These are phyloP conservation scores for Hsuehochloa calcarea DNA, from an alignment of 176 grass and related monocot species.

Conservation along the genomic window DNA sequence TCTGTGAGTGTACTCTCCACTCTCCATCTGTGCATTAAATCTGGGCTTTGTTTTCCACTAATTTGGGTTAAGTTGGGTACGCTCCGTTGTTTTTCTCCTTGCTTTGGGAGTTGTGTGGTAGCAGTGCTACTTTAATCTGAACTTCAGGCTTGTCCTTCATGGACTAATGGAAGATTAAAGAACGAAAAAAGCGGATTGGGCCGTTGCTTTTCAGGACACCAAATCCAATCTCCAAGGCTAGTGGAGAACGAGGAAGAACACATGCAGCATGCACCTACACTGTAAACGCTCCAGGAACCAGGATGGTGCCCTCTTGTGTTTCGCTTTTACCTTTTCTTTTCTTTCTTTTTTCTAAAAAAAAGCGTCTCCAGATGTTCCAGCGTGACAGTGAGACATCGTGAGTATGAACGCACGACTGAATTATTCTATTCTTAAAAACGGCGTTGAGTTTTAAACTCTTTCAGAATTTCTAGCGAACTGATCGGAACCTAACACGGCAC, in stretches of 20 bases:
- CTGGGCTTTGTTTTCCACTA: not conserved
- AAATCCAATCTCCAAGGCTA: not conserved
- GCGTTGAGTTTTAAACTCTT: not conserved
- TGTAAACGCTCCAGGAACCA: not conserved
- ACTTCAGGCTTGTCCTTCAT: not conserved
- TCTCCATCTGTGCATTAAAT: not conserved
- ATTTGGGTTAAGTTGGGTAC: not conserved
- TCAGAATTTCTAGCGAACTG: not conserved
- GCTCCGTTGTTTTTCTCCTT: not conserved
- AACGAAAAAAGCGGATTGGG: not conserved
- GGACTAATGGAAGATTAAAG: not conserved
- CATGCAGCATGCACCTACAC: not conserved
- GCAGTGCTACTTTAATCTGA: not conserved
- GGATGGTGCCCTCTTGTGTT: not conserved
- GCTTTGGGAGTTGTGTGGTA: not conserved
- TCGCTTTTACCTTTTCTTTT: not conserved
- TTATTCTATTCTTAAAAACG: not conserved
- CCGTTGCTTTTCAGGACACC: not conserved
- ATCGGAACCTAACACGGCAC: not conserved
- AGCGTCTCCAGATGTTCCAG: not conserved
- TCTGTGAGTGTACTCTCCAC: not conserved
- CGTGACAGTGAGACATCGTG: not conserved
- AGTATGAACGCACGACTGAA: not conserved
- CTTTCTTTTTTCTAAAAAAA: not conserved
- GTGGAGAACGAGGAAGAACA: not conserved